Base-by-base conservation (phyloP, 306 rosid genomes). In the Dalbergia oliveri region DNA sequence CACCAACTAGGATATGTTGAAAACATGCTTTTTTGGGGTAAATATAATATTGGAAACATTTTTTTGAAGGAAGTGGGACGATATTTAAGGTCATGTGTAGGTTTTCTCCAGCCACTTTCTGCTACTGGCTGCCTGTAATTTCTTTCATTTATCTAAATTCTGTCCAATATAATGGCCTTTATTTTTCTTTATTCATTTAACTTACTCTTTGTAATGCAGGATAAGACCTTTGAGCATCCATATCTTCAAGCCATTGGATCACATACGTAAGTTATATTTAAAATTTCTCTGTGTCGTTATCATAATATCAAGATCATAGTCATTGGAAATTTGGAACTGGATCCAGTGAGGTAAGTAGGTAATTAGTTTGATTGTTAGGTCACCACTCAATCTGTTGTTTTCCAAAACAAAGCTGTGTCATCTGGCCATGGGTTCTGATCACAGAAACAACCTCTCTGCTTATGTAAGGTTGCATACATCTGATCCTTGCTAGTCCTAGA, bases 161-260 rank as follows among this genome's bases (percentile, higher is more conserved):
- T 54, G 34, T 76, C 43, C 10, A 11, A n/a, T 16, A 13, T 59
- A 14, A 14, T 49, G 56, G 6, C 14, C 43, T 14, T 34, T 18
- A 37, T 19, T 41, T 63, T 23, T 3, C 9, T 14, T 34, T 23
- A 62, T 51, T 73, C 85, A 21, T 64, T 39, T 49, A 69, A 51
- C 6, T 33, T 54, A 66, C 9, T 82, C 62, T 70, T 88, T 31
- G 73, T 82, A 70, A 58, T 90, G 92, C 97, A 95, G 97, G 97
- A 95, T 80, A 93, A 93, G 79, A 95, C 99, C 37, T 95, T 93
- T 83, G 88, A 92, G 82, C 98, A 93, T 86, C 86, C 97, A 31
- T 95, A 91, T 83, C 79, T 95, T 72, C 93, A 94, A 84, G 99
- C 97, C 79, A 74, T 95, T 33, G 97, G 97, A 73, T 49, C 99